Conservation (phyloP, 129 eudicot species). For the Lonicera japonica region DNA sequence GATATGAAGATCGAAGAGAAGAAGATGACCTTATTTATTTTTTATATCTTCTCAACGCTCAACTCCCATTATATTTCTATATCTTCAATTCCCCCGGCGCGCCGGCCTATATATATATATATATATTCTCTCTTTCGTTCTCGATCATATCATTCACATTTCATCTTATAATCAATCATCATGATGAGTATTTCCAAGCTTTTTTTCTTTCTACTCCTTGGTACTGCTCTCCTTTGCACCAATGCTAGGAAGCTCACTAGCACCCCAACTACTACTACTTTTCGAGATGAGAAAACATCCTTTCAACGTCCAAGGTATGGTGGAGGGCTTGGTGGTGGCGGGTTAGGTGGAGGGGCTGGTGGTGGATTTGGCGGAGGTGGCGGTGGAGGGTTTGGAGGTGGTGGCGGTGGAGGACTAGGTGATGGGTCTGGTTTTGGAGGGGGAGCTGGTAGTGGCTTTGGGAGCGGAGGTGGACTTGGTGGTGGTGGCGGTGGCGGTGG, state of each 20-base stretch:
- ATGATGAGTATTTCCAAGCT: neutral
- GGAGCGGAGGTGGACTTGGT: slow-evolving; percentile 8
- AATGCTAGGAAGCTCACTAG: slow-evolving; percentile 1
- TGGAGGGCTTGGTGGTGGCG: slow-evolving; percentile 12
- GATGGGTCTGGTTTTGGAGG: slow-evolving; percentile 20
- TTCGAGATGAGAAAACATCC: neutral
- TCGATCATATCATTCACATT: neutral
- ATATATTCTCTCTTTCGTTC: neutral
- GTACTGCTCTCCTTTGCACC: neutral
- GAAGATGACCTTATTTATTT: no score
- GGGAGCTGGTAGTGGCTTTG: neutral
- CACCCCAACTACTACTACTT: neutral
- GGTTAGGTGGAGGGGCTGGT: slow-evolving; percentile 18
- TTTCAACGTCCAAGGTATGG: slow-evolving; percentile 1
- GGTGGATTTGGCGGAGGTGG: slow-evolving; percentile 12
- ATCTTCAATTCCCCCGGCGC: neutral
- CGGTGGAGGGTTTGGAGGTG: slow-evolving; percentile 2
- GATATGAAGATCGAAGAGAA: no score
- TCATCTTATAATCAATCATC: neutral
- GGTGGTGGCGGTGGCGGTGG: slow-evolving; percentile 1
- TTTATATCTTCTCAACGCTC: no score
- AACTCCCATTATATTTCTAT: no score
- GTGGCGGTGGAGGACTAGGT: neutral
- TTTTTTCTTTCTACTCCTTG: neutral
- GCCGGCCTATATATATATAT: neutral